phyloP scores from a whole-genome alignment of 495 filamentous ascomycete genomes.

The Parachaetomium inaequale region DNA sequence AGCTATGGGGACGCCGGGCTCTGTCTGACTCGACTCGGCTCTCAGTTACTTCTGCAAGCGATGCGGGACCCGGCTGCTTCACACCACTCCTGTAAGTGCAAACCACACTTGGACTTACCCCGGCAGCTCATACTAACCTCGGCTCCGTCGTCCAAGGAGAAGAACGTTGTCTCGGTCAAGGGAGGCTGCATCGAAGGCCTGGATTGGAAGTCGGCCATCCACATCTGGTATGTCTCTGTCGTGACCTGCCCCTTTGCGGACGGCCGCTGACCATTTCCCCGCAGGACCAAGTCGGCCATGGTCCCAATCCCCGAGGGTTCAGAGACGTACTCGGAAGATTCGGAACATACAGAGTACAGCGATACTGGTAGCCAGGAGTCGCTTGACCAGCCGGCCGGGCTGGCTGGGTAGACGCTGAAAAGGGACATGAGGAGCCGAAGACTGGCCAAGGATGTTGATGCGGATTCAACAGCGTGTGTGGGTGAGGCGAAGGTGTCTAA shows the following conservation, averaged over 20 bases:
- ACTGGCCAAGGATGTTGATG: not conserved
- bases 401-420: slow-evolving; percentile 25
- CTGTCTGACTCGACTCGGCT: not conserved
- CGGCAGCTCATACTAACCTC: not conserved
- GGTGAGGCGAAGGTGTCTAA: not conserved
- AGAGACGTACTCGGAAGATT: slow-evolving; percentile 46
- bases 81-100: slow-evolving; percentile 45
- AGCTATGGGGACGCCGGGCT: not conserved
- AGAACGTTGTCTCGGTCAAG: slow-evolving; percentile 50
- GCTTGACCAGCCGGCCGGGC: slow-evolving; percentile 39
- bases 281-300: slow-evolving; percentile 55
- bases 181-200: slow-evolving; percentile 59
- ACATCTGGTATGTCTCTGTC: slow-evolving; percentile 48
- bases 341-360: slow-evolving; percentile 38
- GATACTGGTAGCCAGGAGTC: slow-evolving; percentile 30
- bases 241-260: not conserved
- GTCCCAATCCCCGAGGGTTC: slow-evolving; percentile 59
- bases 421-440: not conserved
- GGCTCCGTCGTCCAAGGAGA: not conserved
- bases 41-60: slow-evolving; percentile 55
- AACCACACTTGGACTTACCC: not conserved
- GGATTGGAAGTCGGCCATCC: slow-evolving; percentile 53
- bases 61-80: slow-evolving; percentile 58
- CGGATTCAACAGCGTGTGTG: not conserved
- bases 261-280: not conserved